Evolutionary conservation across 805 yeast genomes (phyloP).

Genomic region (Starmerella tilneyi): DNA sequence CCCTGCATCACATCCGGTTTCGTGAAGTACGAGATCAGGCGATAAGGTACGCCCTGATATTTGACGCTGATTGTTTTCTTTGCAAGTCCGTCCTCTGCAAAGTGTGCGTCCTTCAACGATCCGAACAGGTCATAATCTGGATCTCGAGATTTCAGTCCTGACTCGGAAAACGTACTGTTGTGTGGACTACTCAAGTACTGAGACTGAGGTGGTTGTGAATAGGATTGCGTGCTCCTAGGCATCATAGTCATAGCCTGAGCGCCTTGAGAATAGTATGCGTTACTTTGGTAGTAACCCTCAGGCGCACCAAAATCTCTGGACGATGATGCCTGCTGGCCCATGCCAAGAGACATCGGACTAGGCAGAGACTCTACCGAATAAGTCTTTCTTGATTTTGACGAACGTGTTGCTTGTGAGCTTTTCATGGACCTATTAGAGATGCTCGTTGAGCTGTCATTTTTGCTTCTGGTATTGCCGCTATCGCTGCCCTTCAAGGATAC

Average conservation of each 20-base stretch:
- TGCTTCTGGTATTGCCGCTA: slow-evolving; percentile 19
- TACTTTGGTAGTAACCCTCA: not conserved
- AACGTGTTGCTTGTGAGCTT: not conserved
- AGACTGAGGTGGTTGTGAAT: too few species aligned
- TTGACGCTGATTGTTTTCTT: slow-evolving; percentile 67
- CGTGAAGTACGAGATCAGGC: slow-evolving; percentile 67
- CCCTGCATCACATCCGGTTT: slow-evolving; percentile 62
- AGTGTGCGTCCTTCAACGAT: slow-evolving; percentile 50
- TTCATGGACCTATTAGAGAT: not conserved
- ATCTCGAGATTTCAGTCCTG: not conserved
- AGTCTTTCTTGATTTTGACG: not conserved
- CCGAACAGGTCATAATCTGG: slow-evolving; percentile 37
- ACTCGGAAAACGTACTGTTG: not conserved
- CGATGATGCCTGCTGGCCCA: not conserved
- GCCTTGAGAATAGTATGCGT: not conserved
- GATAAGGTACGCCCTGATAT: slow-evolving; percentile 33
- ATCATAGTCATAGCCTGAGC: too few species aligned
- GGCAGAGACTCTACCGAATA: slow-evolving; percentile 1
- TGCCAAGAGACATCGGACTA: not conserved
- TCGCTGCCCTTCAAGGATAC: slow-evolving; percentile 28
- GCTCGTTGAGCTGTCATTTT: slow-evolving; percentile 8
- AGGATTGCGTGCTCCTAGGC: too few species aligned
- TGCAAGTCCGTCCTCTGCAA: slow-evolving; percentile 61
- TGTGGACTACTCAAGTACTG: not conserved
- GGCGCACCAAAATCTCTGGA: not conserved